These are phyloP conservation scores for Triticum timopheevii DNA, from an alignment of 176 grass and related monocot genomes.

Conservation along the genomic window DNA sequence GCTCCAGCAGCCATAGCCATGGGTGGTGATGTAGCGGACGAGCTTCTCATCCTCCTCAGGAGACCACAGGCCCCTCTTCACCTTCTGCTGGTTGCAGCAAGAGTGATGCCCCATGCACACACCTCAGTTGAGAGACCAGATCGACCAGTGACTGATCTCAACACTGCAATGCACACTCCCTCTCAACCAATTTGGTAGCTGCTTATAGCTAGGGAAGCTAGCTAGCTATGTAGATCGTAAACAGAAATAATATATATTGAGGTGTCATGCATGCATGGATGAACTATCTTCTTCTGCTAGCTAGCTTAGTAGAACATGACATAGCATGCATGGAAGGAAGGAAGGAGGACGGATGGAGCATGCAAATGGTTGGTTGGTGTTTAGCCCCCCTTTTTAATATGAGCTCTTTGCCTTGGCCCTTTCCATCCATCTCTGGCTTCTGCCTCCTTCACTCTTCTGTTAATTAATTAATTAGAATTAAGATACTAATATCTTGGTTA, in stretches of 20 bases:
- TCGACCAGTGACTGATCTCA: background rate
- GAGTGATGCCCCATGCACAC: conserved; percentile 91
- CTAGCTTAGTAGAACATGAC: conserved; percentile 32
- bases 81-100: conserved; percentile 99
- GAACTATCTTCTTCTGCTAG: conserved; percentile 31
- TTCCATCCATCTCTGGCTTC: conserved; percentile 36
- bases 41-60: conserved; percentile 99
- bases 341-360: background rate
- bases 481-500: background rate
- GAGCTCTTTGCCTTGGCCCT: conserved; percentile 3
- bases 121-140: background rate
- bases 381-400: conserved; percentile 48
- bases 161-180: conserved; percentile 29
- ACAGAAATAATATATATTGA: background rate
- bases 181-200: background rate
- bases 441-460: conserved; percentile 43
- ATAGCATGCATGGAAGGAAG: conserved; percentile 17
- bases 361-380: conserved; percentile 49
- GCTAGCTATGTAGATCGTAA: background rate
- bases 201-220: conserved; percentile 14
- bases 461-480: background rate
- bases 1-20: conserved; percentile 98
- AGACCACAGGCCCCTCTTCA: conserved; percentile 97
- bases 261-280: background rate
- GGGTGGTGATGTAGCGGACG: conserved; percentile 94